phyloP scores from a whole-genome alignment of 768 basidiomycete species.

The Sarcodon aspratus region DNA sequence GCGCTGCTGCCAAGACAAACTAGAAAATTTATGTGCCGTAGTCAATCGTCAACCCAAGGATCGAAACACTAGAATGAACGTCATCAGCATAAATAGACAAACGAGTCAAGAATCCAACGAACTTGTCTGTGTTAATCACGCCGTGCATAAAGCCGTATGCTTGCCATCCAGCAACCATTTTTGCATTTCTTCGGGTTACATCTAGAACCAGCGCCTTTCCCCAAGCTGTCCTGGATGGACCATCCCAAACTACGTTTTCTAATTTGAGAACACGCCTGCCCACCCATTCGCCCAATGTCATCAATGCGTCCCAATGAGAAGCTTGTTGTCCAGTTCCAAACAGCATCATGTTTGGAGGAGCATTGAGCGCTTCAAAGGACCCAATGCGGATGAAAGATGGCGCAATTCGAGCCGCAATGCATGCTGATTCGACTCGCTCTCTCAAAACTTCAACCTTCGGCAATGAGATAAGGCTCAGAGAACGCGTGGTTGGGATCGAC shows the following conservation, averaged over 20 bases:
- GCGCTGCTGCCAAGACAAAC: background rate
- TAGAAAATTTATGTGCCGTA: constrained; percentile 33
- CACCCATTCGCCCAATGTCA: constrained; percentile 70
- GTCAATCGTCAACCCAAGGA: constrained; percentile 69
- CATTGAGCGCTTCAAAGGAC: constrained; percentile 78
- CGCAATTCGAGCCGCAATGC: constrained; percentile 70
- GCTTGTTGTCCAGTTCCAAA: constrained; percentile 77
- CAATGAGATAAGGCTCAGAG: constrained; percentile 68
- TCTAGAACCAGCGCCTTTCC: constrained; percentile 65
- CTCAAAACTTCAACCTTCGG: constrained; percentile 65
- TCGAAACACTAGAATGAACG: constrained; percentile 40
- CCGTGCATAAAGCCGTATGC: constrained; percentile 92
- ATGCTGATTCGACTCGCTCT: constrained; percentile 63
- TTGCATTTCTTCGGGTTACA: constrained; percentile 72
- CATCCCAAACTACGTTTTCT: constrained; percentile 24
- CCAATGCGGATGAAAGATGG: constrained; percentile 91
- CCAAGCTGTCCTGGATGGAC: constrained; percentile 38
- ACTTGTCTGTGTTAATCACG: constrained; percentile 97
- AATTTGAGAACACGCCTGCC: constrained; percentile 45
- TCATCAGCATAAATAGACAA: background rate
- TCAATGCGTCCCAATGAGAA: constrained; percentile 64
- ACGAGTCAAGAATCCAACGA: constrained; percentile 8
- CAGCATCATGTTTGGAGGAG: constrained; percentile 50
- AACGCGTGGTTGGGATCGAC: constrained; percentile 78
- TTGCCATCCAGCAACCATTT: constrained; percentile 95